Conservation (phyloP, 2,329 filamentous ascomycete genomes). For the Trichoderma guizhouense region DNA sequence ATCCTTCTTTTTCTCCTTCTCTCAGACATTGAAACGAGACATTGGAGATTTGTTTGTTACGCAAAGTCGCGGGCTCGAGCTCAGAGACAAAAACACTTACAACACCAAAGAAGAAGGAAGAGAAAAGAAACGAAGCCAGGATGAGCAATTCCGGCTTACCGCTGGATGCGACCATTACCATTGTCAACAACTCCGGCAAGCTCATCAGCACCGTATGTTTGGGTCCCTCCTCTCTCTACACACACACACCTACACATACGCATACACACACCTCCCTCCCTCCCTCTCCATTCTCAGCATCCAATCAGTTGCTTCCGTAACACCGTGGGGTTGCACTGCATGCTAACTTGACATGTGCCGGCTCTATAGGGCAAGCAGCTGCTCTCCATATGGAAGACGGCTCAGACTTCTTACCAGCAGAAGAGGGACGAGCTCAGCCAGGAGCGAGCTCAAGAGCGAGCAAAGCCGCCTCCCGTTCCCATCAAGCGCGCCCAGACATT, state of each 20-base stretch:
- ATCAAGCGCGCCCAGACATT: constrained; percentile 17
- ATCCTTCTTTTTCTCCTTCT: neutral
- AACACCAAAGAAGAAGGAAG: neutral
- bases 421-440: constrained; percentile 79
- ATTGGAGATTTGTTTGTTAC: neutral
- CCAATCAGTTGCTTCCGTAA: constrained; percentile 14
- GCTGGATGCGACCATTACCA: constrained; percentile 71
- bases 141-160: constrained; percentile 32
- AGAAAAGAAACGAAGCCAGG: neutral
- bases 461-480: constrained; percentile 28
- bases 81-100: neutral
- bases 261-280: neutral
- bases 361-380: constrained; percentile 75
- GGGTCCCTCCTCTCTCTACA: neutral
- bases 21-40: neutral
- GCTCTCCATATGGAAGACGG: constrained; percentile 87
- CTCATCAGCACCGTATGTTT: constrained; percentile 77
- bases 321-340: neutral
- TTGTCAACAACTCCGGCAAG: constrained; percentile 88
- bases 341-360: constrained; percentile 1
- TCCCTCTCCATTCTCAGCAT: neutral
- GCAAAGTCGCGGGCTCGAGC: neutral
- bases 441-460: constrained; percentile 57
- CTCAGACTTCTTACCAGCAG: constrained; percentile 81
- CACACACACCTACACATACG: neutral